A percentile compares a stretch with the other conserved stretches of the same genome.
Conservation (phyloP, 495 filamentous ascomycete species). For the Penicillium psychrofluorescens region DNA sequence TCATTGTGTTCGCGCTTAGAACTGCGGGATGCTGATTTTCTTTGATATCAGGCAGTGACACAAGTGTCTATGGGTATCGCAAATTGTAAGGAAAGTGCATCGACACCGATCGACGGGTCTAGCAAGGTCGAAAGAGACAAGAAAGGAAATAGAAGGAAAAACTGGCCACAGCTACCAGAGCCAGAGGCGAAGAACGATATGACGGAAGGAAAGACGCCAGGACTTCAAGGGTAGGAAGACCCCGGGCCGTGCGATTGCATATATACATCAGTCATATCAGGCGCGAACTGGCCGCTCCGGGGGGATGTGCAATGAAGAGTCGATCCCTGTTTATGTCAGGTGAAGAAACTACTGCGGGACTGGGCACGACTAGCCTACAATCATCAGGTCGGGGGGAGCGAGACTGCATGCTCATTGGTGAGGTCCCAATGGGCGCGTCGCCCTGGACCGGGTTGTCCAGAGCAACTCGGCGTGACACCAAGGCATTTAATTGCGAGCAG, state of each 20-base stretch:
- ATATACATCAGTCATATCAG: constrained; percentile 12
- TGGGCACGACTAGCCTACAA: constrained; percentile 21
- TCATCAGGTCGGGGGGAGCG: constrained; percentile 2
- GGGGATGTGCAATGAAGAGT: constrained; percentile 6
- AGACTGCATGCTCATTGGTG: constrained; percentile 8
- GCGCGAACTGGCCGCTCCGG: constrained; percentile 7
- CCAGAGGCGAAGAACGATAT: constrained; percentile 12
- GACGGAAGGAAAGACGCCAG: constrained; percentile 20
- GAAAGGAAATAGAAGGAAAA: constrained; percentile 11
- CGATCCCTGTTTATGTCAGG: constrained; percentile 12
- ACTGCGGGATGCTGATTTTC: constrained; percentile 15
- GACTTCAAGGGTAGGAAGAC: neutral
- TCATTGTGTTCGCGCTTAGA: constrained; percentile 39
- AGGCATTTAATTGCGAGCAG: neutral
- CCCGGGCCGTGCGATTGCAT: constrained; percentile 10
- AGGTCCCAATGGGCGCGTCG: constrained; percentile 15
- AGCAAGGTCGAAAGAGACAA: constrained; percentile 4
- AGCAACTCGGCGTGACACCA: neutral
- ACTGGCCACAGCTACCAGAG: constrained; percentile 33
- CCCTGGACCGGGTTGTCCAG: constrained; percentile 2
- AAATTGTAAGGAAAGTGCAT: constrained; percentile 17
- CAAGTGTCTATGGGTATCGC: constrained; percentile 32
- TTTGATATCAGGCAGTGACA: constrained; percentile 4
- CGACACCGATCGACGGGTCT: constrained; percentile 40
- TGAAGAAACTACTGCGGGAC: constrained; percentile 34